Evolutionary conservation across 768 basidiomycete genomes (phyloP), one percentile per base, ranked within the genome.

Genomic region (Epithele typhae): DNA sequence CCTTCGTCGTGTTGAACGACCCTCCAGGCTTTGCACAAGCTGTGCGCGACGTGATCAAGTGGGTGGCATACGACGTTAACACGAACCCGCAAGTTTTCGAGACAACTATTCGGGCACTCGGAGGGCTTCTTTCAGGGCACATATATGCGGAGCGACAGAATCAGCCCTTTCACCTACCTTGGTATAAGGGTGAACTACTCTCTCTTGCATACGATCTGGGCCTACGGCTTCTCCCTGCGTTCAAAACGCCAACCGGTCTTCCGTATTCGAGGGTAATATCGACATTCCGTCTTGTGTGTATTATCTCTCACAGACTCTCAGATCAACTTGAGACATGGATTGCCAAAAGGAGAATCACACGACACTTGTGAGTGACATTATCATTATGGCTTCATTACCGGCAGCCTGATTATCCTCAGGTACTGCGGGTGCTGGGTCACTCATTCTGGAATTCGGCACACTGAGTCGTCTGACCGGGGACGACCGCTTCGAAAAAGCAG

Each of bases 1-100:
- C 93, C 0, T 68, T 99, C 8, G 84, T 94, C n/a, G 77, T 97
- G n/a, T 74, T 94, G 25, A 76, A 81, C 54, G 89, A 94, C 59
- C 78, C 76, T 19, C 59, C 69, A 41, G 88, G 84, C 5, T 97
- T 96, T 59, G 86, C 90, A 57, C 71, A 70, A n/a, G 93, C 91
- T 3, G 84, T 98, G 42, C 79, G 78, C 49, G 80, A 87, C 52
- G 79, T 92, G 44, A 85, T 95, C 41, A 66, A 81, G 43, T 82
- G 79, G 75, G 88, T 96, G 32, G 84, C 84, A 1, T 97, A 96
- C 64, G 89, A 97, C 61, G 86, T 92, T 47, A 84, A 97, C 65
- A 92, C 91, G 34, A 91, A 83, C 64, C 92, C 96, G n/a, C 95
- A 99, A 74, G 87, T 98, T 4, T 99, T 99, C 59, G 95, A 99